Conservation (phyloP, 2,329 filamentous ascomycete genomes). For the Diplocarpon rosae region DNA sequence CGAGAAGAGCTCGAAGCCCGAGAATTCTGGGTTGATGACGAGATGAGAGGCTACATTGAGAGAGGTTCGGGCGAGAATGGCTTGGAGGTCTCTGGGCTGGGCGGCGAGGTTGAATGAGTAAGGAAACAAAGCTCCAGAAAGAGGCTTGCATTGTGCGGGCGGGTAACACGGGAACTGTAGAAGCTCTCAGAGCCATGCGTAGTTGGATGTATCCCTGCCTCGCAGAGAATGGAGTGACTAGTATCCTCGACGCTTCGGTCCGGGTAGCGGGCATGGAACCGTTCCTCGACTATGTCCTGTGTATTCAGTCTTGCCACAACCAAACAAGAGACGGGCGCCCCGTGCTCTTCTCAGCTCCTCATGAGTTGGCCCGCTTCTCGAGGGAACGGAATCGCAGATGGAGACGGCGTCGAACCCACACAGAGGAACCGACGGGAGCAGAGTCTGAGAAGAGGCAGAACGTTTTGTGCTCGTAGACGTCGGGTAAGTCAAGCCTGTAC, state of each 20-base stretch:
- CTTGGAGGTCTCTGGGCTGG: conserved; percentile 45
- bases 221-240: too few relatives aligned
- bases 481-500: conserved; percentile 25
- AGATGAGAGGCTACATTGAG: conserved; percentile 52
- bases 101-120: conserved; percentile 44
- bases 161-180: too few relatives aligned
- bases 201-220: too few relatives aligned
- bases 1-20: conserved; percentile 18
- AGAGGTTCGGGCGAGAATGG: conserved; percentile 42
- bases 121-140: conserved; percentile 44
- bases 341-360: neutral
- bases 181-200: too few relatives aligned
- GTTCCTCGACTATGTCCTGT: conserved; percentile 57
- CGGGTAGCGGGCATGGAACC: too few relatives aligned
- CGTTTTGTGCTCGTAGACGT: conserved; percentile 54
- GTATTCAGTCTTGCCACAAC: conserved; percentile 29
- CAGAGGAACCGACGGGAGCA: conserved; percentile 33
- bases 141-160: too few relatives aligned
- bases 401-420: conserved; percentile 32
- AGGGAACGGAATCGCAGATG: conserved; percentile 20
- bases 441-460: conserved; percentile 39
- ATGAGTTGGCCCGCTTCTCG: neutral
- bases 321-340: neutral
- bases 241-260: too few relatives aligned
- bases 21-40: conserved; percentile 53